Percentiles rank a stretch among this genome's conserved stretches.
Evolutionary conservation across 192 early-diverging fungal genomes (phyloP).

Genomic region (Coemansia sp.): DNA sequence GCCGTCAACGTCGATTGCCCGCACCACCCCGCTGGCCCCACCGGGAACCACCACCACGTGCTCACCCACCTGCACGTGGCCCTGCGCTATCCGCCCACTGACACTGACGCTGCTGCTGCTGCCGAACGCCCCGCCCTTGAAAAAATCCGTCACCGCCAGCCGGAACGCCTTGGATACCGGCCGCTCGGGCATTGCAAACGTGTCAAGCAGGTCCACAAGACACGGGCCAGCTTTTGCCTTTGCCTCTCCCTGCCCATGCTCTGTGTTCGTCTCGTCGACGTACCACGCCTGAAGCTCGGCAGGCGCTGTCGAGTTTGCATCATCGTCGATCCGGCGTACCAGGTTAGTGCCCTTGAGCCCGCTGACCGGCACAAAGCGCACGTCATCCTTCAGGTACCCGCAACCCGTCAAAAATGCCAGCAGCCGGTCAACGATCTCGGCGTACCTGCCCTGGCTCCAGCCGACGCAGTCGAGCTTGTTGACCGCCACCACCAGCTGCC

Average conservation of each 20-base stretch:
- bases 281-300: slow-evolving; percentile 68
- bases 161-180: slow-evolving; percentile 79
- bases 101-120: slow-evolving; percentile 74
- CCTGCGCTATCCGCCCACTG: slow-evolving; percentile 83
- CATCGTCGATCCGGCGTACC: slow-evolving; percentile 37
- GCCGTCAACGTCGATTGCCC: slow-evolving; percentile 73
- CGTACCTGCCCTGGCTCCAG: slow-evolving; percentile 80
- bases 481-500: slow-evolving; percentile 87
- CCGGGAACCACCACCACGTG: slow-evolving; percentile 78
- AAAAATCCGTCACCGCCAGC: slow-evolving; percentile 84
- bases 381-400: slow-evolving; percentile 73
- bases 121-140: slow-evolving; percentile 73
- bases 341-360: slow-evolving; percentile 92
- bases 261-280: slow-evolving; percentile 8
- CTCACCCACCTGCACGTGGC: slow-evolving; percentile 87
- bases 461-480: slow-evolving; percentile 93
- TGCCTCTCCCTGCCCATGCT: neutral
- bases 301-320: neutral
- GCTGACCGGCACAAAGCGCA: slow-evolving; percentile 87
- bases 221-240: slow-evolving; percentile 57
- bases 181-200: slow-evolving; percentile 70
- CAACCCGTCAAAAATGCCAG: slow-evolving; percentile 67
- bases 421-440: slow-evolving; percentile 70
- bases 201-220: slow-evolving; percentile 73
- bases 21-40: slow-evolving; percentile 69